Evolutionary conservation across 116 monocot genomes (phyloP).

Genomic region (Phalaenopsis hybrid): DNA sequence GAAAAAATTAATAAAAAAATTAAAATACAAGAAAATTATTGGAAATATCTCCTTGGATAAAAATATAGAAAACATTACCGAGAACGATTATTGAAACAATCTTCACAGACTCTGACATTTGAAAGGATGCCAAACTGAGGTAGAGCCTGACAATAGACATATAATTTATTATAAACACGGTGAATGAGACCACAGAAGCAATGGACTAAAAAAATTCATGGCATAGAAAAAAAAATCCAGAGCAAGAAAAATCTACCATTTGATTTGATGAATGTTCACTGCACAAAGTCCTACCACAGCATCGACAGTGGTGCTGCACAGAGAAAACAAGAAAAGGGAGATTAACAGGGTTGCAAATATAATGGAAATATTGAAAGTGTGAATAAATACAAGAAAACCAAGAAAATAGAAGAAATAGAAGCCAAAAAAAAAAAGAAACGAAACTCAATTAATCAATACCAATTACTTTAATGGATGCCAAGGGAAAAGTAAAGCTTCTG

Average conservation of each 20-base stretch:
- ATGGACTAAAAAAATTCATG: conserved; percentile 1
- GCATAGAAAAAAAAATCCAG: not conserved
- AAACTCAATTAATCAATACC: not conserved
- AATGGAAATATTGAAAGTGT: not conserved
- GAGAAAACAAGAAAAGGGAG: not conserved
- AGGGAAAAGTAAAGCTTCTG: not conserved
- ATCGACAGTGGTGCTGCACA: conserved; percentile 68
- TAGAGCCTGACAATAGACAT: conserved; percentile 35
- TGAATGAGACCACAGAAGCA: conserved; percentile 3
- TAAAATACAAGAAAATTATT: conserved; percentile 1
- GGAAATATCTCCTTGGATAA: conserved; percentile 5
- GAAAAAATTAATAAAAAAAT: conserved; percentile 4
- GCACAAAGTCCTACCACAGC: conserved; percentile 70
- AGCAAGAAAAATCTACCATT: conserved; percentile 31
- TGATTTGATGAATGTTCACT: conserved; percentile 67
- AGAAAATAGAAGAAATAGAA: not conserved
- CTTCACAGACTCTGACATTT: conserved; percentile 62
- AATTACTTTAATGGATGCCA: not conserved
- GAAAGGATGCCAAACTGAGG: conserved; percentile 66
- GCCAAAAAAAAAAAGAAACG: not conserved
- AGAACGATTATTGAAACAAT: conserved; percentile 65
- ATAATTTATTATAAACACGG: conserved; percentile 3
- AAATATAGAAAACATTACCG: conserved; percentile 26
- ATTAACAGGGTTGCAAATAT: not conserved
- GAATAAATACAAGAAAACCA: not conserved